Conservation (phyloP, 2,329 filamentous ascomycete species). For the Colletotrichum spinosum region DNA sequence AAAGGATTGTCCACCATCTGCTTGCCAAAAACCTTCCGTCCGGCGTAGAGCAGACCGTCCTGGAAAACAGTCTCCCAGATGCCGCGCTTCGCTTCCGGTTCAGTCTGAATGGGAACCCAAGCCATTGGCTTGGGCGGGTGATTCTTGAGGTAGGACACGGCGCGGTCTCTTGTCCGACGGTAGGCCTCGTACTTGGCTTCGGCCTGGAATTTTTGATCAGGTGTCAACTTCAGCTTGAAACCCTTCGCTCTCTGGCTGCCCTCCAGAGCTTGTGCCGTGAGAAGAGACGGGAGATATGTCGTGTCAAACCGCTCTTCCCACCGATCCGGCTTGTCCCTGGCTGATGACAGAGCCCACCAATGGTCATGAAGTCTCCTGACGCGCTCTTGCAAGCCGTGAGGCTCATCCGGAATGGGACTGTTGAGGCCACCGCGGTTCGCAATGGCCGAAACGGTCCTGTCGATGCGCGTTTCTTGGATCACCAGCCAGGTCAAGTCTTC, state of each 20-base stretch:
- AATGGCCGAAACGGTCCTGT: conserved; percentile 23
- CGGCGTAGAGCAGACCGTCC: conserved; percentile 6
- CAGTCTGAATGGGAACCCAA: conserved; percentile 12
- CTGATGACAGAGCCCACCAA: conserved; percentile 16
- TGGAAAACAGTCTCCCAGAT: conserved; percentile 19
- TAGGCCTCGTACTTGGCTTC: conserved; percentile 32
- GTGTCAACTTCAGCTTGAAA: conserved; percentile 13
- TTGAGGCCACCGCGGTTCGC: conserved; percentile 28
- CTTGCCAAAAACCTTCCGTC: conserved; percentile 17
- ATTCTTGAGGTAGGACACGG: conserved; percentile 28
- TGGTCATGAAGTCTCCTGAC: conserved; percentile 15
- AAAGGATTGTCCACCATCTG: conserved; percentile 19
- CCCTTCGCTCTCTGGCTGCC: background rate
- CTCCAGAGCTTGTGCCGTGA: background rate
- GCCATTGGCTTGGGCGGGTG: conserved; percentile 33
- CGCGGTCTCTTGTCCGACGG: conserved; percentile 30
- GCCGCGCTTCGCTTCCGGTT: background rate
- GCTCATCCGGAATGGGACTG: conserved; percentile 33
- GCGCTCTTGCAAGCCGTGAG: conserved; percentile 27
- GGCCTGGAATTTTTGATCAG: conserved; percentile 16
- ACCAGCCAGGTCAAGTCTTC: conserved; percentile 32
- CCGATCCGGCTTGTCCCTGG: conserved; percentile 25
- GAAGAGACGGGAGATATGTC: conserved; percentile 15
- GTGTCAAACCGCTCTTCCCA: conserved; percentile 29
- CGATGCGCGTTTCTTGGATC: conserved; percentile 29